phyloP scores from a whole-genome alignment of 164 flowering plant species.

The Piper betle region DNA sequence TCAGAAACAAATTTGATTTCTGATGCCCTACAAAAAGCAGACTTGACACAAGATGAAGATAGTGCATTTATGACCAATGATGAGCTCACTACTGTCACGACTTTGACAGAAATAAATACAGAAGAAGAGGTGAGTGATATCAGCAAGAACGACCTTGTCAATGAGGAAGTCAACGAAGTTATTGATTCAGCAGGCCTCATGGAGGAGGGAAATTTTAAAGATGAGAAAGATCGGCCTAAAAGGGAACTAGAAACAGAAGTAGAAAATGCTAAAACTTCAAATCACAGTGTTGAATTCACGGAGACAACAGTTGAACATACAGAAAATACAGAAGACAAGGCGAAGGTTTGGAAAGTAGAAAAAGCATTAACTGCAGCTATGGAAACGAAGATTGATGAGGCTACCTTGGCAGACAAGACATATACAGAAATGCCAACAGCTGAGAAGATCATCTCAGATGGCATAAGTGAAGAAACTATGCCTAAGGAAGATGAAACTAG shows the following conservation, averaged over 20 bases:
- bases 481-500: background rate
- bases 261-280: conserved; percentile 2
- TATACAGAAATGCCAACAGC: conserved; percentile 1
- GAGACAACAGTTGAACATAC: conserved; percentile 1
- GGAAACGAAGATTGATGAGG: conserved; percentile 5
- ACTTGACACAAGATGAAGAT: background rate
- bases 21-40: background rate
- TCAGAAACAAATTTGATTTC: background rate
- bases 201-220: background rate
- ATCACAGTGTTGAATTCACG: background rate
- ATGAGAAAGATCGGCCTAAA: background rate
- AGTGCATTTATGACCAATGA: background rate
- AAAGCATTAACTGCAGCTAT: conserved; percentile 4
- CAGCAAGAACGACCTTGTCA: background rate
- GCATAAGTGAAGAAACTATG: conserved; percentile 9
- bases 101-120: background rate
- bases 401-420: conserved; percentile 4
- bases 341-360: conserved; percentile 5
- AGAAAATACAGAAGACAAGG: conserved; percentile 10
- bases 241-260: background rate
- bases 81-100: background rate
- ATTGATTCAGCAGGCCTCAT: background rate
- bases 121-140: background rate
- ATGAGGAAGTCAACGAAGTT: background rate
- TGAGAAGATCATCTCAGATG: conserved; percentile 6